Conservation (phyloP, 768 basidiomycete genomes). For the Coprinopsis marcescibilis region DNA sequence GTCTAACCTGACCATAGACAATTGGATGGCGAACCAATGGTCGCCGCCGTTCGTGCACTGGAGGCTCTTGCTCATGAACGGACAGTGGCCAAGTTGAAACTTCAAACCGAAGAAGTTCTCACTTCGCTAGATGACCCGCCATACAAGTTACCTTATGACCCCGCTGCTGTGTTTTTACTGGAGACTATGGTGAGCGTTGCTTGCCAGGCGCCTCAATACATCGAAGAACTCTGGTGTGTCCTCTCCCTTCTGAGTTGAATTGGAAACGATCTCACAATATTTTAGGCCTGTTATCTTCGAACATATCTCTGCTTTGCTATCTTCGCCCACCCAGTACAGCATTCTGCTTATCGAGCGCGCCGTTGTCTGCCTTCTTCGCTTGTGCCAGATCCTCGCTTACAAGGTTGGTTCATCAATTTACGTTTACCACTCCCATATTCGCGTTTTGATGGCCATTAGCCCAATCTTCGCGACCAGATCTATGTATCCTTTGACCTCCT, state of each 20-base stretch:
- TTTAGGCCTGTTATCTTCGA: constrained; percentile 91
- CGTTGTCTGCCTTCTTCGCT: constrained; percentile 78
- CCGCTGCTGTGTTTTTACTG: constrained; percentile 88
- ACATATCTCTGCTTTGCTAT: constrained; percentile 78
- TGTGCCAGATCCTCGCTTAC: constrained; percentile 79
- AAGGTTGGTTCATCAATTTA: constrained; percentile 43
- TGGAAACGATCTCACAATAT: neutral
- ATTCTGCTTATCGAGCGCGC: constrained; percentile 90
- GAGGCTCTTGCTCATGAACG: constrained; percentile 88
- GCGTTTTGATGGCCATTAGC: constrained; percentile 34
- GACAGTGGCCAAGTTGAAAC: constrained; percentile 72
- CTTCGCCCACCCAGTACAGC: constrained; percentile 75
- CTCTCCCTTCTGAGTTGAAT: neutral
- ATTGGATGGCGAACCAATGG: constrained; percentile 71
- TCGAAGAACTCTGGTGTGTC: constrained; percentile 84
- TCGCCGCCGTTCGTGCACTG: constrained; percentile 80
- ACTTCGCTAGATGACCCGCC: constrained; percentile 36
- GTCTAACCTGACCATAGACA: constrained; percentile 40
- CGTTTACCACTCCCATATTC: neutral
- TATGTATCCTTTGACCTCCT: constrained; percentile 92
- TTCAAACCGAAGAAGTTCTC: constrained; percentile 56
- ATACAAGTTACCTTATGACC: constrained; percentile 82
- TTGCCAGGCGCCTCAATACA: constrained; percentile 65
- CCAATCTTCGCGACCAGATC: constrained; percentile 84
- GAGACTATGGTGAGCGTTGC: constrained; percentile 93